Evolutionary conservation across 148 eudicot genomes (phyloP).

Genomic region (Hydrangea macrophylla): DNA sequence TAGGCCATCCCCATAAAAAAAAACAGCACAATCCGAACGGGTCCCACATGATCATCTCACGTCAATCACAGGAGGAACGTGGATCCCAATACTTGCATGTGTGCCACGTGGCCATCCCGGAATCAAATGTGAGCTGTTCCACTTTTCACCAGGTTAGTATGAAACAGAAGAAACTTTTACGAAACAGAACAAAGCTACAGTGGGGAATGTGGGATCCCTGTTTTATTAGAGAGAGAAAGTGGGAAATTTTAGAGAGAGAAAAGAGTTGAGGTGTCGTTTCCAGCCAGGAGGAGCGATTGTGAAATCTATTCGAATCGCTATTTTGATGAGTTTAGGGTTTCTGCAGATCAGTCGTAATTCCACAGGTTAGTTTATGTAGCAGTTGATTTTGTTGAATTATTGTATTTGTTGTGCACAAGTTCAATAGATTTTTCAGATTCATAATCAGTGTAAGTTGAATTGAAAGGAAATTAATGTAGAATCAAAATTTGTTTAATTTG

Average conservation of each 20-base stretch:
- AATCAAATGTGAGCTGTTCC: neutral
- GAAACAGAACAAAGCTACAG: neutral
- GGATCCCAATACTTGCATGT: constrained; percentile 1
- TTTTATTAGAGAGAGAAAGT: neutral
- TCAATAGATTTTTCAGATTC: neutral
- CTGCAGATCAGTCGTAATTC: neutral
- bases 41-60: neutral
- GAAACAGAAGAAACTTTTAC: neutral
- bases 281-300: neutral
- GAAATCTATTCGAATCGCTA: neutral
- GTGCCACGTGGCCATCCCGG: neutral
- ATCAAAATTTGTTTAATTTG: neutral
- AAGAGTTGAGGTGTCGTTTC: neutral
- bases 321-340: neutral
- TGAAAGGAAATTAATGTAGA: neutral
- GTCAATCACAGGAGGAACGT: neutral
- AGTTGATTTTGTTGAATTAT: neutral
- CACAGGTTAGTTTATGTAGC: neutral
- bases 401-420: neutral
- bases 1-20: neutral
- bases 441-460: neutral
- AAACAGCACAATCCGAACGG: neutral
- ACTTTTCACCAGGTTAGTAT: neutral
- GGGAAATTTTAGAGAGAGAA: neutral
- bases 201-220: neutral